Evolutionary conservation across 2,329 filamentous ascomycete genomes (phyloP).

Genomic region (Trichoderma hamatum): DNA sequence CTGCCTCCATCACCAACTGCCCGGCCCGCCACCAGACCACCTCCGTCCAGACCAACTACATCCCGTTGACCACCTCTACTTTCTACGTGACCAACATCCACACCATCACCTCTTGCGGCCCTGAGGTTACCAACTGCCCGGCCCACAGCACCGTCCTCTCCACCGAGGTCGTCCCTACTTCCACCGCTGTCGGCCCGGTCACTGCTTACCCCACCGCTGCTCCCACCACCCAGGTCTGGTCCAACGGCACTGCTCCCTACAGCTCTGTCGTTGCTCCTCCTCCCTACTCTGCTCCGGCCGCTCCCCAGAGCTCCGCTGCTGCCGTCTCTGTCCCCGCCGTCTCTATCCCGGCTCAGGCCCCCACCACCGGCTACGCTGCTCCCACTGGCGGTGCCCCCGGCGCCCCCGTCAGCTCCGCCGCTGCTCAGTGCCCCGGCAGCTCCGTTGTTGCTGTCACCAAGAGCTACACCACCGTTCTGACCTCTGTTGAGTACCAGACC

Average conservation of each 20-base stretch:
- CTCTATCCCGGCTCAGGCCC: slow-evolving; percentile 8
- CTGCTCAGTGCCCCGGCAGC: slow-evolving; percentile 36
- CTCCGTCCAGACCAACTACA: slow-evolving; percentile 43
- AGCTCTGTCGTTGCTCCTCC: slow-evolving; percentile 48
- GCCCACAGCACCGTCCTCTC: slow-evolving; percentile 42
- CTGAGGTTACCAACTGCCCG: slow-evolving; percentile 66
- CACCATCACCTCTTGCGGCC: slow-evolving; percentile 64
- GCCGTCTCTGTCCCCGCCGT: slow-evolving; percentile 10
- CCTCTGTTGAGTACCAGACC: slow-evolving; percentile 57
- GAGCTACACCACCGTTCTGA: slow-evolving; percentile 59
- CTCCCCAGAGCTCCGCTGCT: slow-evolving; percentile 1
- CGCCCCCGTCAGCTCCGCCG: slow-evolving; percentile 17
- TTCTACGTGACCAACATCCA: slow-evolving; percentile 62
- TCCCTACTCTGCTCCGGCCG: slow-evolving; percentile 33
- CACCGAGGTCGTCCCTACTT: slow-evolving; percentile 44
- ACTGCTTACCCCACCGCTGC: slow-evolving; percentile 36
- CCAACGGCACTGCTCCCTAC: slow-evolving; percentile 32
- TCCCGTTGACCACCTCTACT: slow-evolving; percentile 54
- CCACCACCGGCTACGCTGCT: slow-evolving; percentile 29
- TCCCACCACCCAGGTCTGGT: slow-evolving; percentile 27
- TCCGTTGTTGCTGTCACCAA: slow-evolving; percentile 58
- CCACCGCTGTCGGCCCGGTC: slow-evolving; percentile 48
- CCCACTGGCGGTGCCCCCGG: slow-evolving; percentile 24
- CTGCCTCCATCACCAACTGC: slow-evolving; percentile 64
- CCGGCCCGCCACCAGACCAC: slow-evolving; percentile 48